Evolutionary conservation across 768 basidiomycete genomes (phyloP), one percentile per base, ranked within the genome.

Genomic region (Mycena amicta): DNA sequence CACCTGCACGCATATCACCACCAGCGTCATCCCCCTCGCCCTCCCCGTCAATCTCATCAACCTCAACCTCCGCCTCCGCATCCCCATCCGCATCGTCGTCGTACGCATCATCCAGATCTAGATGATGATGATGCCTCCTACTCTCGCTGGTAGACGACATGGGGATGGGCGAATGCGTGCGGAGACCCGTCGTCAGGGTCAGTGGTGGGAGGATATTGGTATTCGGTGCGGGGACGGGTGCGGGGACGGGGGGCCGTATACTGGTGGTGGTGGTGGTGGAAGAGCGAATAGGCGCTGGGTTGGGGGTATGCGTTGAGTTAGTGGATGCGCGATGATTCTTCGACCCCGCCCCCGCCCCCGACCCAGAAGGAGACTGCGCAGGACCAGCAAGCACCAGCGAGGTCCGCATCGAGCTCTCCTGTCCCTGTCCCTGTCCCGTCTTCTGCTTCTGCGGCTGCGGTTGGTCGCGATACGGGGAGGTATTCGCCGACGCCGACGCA

Each of bases 1-100:
- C n/a, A n/a, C n/a, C n/a, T n/a, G n/a, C n/a, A n/a, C n/a, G n/a
- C n/a, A n/a, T n/a, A n/a, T n/a, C n/a, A n/a, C n/a, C n/a, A n/a
- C n/a, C n/a, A n/a, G n/a, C n/a, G n/a, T n/a, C n/a, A n/a, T n/a
- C n/a, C n/a, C n/a, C n/a, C n/a, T n/a, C n/a, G n/a, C n/a, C n/a
- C 8, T 30, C 47, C 6, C 13, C 47, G 22, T 49, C 61, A 3
- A 55, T 50, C 31, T 57, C 66, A 41, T 69, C 74, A 3, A 66
- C 66, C 39, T 74, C 76, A 11, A 67, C 71, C 15, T 68, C 67
- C 28, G 59, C 64, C 15, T 72, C 71, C 22, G 57, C 58, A 55
- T 67, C 62, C 37, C 47, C 31, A 20, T 47, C 33, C 31, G 50
- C 56, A 33, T 55, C 55, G 5, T 45, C 13, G 8, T 45, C 43